Base-by-base conservation (phyloP, 805 yeast species). In the Wickerhamiella occidentalis region DNA sequence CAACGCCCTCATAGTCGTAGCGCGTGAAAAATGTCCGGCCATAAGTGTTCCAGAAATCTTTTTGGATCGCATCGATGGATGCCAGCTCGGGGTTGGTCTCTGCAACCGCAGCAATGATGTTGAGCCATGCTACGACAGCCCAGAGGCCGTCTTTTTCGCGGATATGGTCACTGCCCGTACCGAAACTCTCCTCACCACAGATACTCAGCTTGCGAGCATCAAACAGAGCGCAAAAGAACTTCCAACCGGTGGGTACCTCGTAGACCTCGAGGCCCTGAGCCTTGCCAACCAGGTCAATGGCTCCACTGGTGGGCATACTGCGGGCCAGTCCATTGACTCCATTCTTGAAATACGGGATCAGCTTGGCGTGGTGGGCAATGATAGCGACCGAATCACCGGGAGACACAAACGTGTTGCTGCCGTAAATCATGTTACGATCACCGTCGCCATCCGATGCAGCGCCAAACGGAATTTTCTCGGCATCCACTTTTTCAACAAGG, bases 371-470 rank as follows among this genome's bases (percentile, higher is more conserved):
- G 69, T 92, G 96, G 15, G 96, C 88, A 64, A 90, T 90, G 57
- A 90, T 90, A 40, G 98, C 97, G 29, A 90, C 97, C 3, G 95
- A 84, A 66, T 90, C 98, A 64, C 98, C 97, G 7, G 98, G 98
- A 1, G 96, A 87, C 12, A 90, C 97, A 66, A 90, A 90, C 2
- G 96, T 77, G 43, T 82, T 82, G 37, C 85, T 86, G 52, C 98
- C 98, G 66, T 92, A 92, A 61, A 90, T 90, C 98, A 90, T 90
- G 66, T 90, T 90, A 70, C 98, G 79, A 64, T 90, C 98, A 66
- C 98, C 98, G 60, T 90, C 98, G 66, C 98, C 98, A 64, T 86
- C 98, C n/a, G 95, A 83, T 7, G 97, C 97, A 35, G 97, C 97
- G 55, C 98, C 98, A 64, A 90, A 90, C 6, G 90, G 84, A 56